phyloP scores from a whole-genome alignment of 2,329 filamentous ascomycete species.

The Pyrenophora tritici-repentis region DNA sequence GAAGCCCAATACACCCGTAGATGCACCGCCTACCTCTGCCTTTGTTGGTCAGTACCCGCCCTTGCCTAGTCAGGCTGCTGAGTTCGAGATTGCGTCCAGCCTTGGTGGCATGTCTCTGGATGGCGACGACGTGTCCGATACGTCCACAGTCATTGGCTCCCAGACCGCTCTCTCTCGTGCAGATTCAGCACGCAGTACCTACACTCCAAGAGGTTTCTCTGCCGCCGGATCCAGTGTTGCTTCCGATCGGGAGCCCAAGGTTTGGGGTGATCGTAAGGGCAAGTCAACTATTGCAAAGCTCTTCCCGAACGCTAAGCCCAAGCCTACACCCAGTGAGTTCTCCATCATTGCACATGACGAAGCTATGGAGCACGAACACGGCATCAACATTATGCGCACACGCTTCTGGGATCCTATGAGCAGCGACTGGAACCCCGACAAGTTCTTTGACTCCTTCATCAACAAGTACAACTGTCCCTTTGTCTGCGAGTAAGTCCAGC shows the following conservation, averaged over 20 bases:
- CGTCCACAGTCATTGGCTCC: constrained; percentile 15
- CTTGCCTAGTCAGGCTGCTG: no score
- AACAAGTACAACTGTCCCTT: constrained; percentile 61
- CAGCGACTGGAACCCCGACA: constrained; percentile 53
- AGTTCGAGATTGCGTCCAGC: constrained; percentile 15
- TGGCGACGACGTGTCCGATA: constrained; percentile 8
- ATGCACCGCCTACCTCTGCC: neutral
- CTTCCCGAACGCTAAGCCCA: constrained; percentile 45
- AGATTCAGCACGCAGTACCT: neutral
- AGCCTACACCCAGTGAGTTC: constrained; percentile 36
- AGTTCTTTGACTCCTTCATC: constrained; percentile 54
- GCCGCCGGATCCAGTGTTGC: neutral
- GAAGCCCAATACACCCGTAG: constrained; percentile 22
- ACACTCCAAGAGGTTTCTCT: neutral
- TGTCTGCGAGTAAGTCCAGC: constrained; percentile 55
- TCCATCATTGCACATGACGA: constrained; percentile 36
- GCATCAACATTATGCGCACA: constrained; percentile 47
- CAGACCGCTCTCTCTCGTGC: neutral
- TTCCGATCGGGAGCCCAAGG: constrained; percentile 21
- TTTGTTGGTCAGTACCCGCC: constrained; percentile 24
- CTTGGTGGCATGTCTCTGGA: constrained; percentile 25
- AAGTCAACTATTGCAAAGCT: constrained; percentile 34
- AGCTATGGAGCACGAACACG: constrained; percentile 31
- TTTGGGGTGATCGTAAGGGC: constrained; percentile 28
- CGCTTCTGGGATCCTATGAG: constrained; percentile 57